Evolutionary conservation across 441 rosid species (phyloP), one percentile per base, ranked within the genome.

Genomic region (Pelargonium citronellum): DNA sequence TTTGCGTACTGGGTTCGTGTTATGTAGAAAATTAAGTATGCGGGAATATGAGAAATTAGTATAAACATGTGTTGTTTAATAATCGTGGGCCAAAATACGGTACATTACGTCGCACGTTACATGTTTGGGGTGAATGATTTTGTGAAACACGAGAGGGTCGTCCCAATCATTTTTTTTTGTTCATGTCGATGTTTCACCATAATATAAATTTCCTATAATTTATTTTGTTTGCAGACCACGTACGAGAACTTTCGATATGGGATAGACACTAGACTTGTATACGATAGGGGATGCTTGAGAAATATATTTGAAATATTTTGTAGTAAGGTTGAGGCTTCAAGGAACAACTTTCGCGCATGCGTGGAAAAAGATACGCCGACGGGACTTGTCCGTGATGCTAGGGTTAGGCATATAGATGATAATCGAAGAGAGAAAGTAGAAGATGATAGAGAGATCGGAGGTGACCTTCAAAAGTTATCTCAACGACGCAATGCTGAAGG

Each of bases 241-340:
- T 80, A 86, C 64, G 96, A 90, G 83, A 87, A 79, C 53, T 86
- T 80, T 55, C 87, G 90, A 0, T 72, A 75, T 65, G 77, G 84
- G 73, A 76, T 80, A 70, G 74, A 73, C 16, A 67, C 81, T 57
- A 68, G 64, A 22, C 81, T 81, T 41, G 80, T 82, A 30, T 87
- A 88, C 47, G 70, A 87, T 75, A 80, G 66, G 11, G 91, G 93
- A 63, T 83, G 87, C 76, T 46, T 85, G 62, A 79, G 46, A 69
- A 90, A 88, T 79, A 87, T 87, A 24, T 80, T 73, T 27, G 88
- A 87, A 71, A 73, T 86, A 22, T 82, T 90, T 70, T 90, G 81
- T 73, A 80, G 86, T 1, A 68, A 71, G 69, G 78, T 78, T 30
- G 80, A 83, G 69, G 82, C 89, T 82, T 85, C 89, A 4, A 82